Percentiles rank a stretch among this genome's conserved stretches.
These are phyloP conservation scores for Helicocarpus griseus DNA, from an alignment of 2,329 filamentous ascomycete genomes.

Conservation along the genomic window DNA sequence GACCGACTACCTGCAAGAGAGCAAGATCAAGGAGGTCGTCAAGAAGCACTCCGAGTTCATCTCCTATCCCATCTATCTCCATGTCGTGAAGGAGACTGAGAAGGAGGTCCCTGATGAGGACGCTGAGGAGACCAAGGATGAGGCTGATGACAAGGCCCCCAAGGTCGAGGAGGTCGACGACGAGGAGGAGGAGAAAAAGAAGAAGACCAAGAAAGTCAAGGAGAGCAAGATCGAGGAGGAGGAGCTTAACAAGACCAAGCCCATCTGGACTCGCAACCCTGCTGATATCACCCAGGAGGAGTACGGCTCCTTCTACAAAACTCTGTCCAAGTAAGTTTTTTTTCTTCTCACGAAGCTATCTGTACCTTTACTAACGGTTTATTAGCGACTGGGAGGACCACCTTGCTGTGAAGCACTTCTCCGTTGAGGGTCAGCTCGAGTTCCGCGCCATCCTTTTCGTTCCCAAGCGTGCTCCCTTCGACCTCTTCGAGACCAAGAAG, in stretches of 20 bases:
- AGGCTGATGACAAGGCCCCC: slow-evolving; percentile 84
- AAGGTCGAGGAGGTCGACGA: slow-evolving; percentile 90
- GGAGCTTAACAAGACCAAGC: slow-evolving; percentile 99
- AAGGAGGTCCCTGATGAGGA: slow-evolving; percentile 97
- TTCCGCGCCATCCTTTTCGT: slow-evolving; percentile 99
- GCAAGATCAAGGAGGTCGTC: slow-evolving; percentile 99
- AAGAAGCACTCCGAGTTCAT: slow-evolving; percentile 99
- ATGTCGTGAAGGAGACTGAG: slow-evolving; percentile 98
- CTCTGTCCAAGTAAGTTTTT: slow-evolving; percentile 64
- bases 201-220: slow-evolving; percentile 99
- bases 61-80: slow-evolving; percentile 99
- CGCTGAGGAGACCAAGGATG: slow-evolving; percentile 52
- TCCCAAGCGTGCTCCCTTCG: slow-evolving; percentile 97
- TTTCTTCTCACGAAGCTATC: not conserved
- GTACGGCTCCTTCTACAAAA: slow-evolving; percentile 99
- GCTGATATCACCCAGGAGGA: slow-evolving; percentile 91
- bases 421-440: slow-evolving; percentile 98
- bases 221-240: slow-evolving; percentile 98
- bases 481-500: slow-evolving; percentile 99
- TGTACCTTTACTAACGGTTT: slow-evolving; percentile 10
- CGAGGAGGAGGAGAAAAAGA: slow-evolving; percentile 71
- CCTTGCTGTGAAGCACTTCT: slow-evolving; percentile 99
- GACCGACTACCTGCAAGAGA: slow-evolving; percentile 95
- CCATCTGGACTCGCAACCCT: slow-evolving; percentile 98
- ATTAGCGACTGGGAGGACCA: slow-evolving; percentile 91